These are phyloP conservation scores for Cyberlindnera saturnus DNA, from an alignment of 805 yeast genomes.

Conservation along the genomic window DNA sequence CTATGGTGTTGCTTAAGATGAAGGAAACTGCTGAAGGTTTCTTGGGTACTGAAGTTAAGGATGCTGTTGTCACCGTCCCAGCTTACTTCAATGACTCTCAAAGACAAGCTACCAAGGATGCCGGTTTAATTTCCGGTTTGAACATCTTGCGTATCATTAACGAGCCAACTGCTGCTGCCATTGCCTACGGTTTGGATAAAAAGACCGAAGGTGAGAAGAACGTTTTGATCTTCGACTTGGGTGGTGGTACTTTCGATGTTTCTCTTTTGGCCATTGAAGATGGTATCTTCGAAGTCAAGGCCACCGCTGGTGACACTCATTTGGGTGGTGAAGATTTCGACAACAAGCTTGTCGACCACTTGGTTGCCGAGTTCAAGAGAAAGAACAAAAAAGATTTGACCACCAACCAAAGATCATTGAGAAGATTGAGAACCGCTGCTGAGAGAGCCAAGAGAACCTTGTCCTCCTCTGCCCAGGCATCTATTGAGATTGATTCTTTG, in stretches of 20 bases:
- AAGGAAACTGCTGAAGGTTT: constrained; percentile 88
- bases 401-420: constrained; percentile 89
- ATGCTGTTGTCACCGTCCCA: constrained; percentile 64
- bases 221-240: constrained; percentile 88
- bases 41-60: constrained; percentile 77
- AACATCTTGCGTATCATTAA: constrained; percentile 18
- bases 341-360: constrained; percentile 86
- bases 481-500: constrained; percentile 91
- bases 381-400: constrained; percentile 93
- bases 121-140: constrained; percentile 18
- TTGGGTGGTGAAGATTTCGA: constrained; percentile 20
- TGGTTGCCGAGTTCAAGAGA: constrained; percentile 92
- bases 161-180: constrained; percentile 21
- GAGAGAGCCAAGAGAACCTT: constrained; percentile 73
- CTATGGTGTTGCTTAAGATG: constrained; percentile 88
- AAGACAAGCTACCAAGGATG: constrained; percentile 20
- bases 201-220: constrained; percentile 73
- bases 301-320: constrained; percentile 46
- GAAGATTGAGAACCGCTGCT: constrained; percentile 81
- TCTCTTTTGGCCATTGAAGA: constrained; percentile 87
- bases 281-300: constrained; percentile 95
- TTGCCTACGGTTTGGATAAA: constrained; percentile 81
- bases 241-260: constrained; percentile 98
- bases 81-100: constrained; percentile 20
- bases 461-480: constrained; percentile 92